Evolutionary conservation across 2,329 filamentous ascomycete genomes (phyloP), one percentile per base, ranked within the genome.

Genomic region (Aspergillus uvarum): DNA sequence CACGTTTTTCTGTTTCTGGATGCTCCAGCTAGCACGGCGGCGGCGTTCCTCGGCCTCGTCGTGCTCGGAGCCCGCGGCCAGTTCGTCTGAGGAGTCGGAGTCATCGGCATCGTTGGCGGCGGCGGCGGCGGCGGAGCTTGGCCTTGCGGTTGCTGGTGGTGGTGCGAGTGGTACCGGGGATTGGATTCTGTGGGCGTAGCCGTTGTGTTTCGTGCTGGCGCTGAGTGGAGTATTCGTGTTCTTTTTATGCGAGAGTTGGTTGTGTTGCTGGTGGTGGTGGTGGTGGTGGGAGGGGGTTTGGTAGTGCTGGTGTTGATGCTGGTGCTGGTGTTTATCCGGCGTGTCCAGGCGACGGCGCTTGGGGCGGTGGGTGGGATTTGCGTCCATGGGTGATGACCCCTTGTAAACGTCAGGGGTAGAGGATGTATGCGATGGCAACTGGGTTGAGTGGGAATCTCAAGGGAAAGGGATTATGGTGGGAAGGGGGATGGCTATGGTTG

Each of bases 71-170:
- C 61, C 67, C 16, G 70, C 73, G 47, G 73, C 72, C 44, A 77
- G 70, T 66, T 78, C 77, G 61, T 78, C 76, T 52, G 75, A 73
- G 22, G 76, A 77, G 47, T 70, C 70, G 4, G 74, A 71, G 52
- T 65, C 62, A 58, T 64, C 61, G 32, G 52, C 57, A 42, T 59
- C 63, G 53, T 29, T 8, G 26, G 7, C 26, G 26, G 7, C 8
- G 26, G 7, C 7, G 26, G 7, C 26, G 26, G 7, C 26, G 26
- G 7, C 26, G 26, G 26, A 29, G 26, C 7, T 10, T 29, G 7
- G 26, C 26, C 26, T 29, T 3, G 26, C 26, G 26, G 59, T n/a
- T 44, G 38, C 4, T 44, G 38, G 2, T n/a, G 38, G 22, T 49
- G 59, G 42, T 3, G 22, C 22, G 2, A 22, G 22, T 12, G 58